phyloP scores from a whole-genome alignment of 2,329 filamentous ascomycete species.

The Xylaria sp. region DNA sequence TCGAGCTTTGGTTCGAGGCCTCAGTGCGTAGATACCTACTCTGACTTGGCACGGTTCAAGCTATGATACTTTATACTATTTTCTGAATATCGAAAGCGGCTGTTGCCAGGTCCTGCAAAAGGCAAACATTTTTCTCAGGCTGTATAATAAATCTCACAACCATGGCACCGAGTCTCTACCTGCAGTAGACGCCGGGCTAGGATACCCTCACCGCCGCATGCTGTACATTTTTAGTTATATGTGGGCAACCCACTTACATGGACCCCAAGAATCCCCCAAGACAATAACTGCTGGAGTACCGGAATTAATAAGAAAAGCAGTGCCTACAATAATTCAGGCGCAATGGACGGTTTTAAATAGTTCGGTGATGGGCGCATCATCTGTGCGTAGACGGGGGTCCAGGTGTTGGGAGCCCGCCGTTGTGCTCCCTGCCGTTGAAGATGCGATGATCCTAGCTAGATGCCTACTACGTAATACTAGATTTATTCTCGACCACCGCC shows the following conservation, averaged over 20 bases:
- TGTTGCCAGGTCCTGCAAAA: not conserved
- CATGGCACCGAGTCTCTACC: not conserved
- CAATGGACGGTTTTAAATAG: not conserved
- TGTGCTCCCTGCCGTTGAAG: not conserved
- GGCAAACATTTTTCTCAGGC: not conserved
- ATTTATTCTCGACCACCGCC: no score
- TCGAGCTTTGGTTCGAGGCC: no score
- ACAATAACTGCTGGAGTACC: no score
- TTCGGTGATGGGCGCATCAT: not conserved
- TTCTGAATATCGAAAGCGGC: no score
- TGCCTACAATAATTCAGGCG: not conserved
- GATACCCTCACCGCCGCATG: not conserved
- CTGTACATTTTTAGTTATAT: no score
- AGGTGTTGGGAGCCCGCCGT: not conserved
- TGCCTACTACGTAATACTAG: not conserved
- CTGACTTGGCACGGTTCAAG: not conserved
- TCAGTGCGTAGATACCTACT: no score
- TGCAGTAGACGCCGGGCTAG: not conserved
- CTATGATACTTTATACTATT: no score
- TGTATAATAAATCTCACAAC: not conserved
- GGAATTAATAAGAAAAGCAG: no score
- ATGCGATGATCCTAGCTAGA: conserved; percentile 14
- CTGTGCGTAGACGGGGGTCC: not conserved
- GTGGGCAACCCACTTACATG: no score
- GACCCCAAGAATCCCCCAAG: no score